These are phyloP conservation scores for Xylariaceae sp. DNA, from an alignment of 2,329 filamentous ascomycete species.

Conservation along the genomic window DNA sequence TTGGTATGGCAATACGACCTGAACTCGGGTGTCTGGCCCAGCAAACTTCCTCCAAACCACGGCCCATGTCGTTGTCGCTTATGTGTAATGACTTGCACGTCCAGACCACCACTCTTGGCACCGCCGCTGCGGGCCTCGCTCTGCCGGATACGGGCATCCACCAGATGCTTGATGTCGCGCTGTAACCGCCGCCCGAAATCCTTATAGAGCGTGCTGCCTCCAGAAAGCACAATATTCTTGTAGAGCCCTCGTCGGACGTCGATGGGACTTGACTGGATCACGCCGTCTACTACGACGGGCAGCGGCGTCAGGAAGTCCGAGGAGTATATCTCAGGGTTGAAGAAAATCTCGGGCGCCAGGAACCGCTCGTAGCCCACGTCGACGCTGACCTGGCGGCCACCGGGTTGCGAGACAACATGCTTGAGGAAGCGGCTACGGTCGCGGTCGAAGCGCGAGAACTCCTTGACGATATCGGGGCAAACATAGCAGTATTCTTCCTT, in stretches of 20 bases:
- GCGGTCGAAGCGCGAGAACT: slow-evolving; percentile 89
- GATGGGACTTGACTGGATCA: slow-evolving; percentile 96
- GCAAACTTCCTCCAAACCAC: slow-evolving; percentile 95
- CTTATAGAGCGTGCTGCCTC: slow-evolving; percentile 96
- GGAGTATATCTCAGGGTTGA: slow-evolving; percentile 99
- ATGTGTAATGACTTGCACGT: slow-evolving; percentile 96
- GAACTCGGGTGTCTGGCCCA: slow-evolving; percentile 97
- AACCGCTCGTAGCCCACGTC: slow-evolving; percentile 98
- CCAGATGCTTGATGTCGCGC: slow-evolving; percentile 92
- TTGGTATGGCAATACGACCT: slow-evolving; percentile 98
- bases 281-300: slow-evolving; percentile 88
- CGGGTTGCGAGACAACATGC: slow-evolving; percentile 80
- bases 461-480: slow-evolving; percentile 97
- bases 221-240: slow-evolving; percentile 99
- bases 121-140: slow-evolving; percentile 90
- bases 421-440: slow-evolving; percentile 89
- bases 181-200: slow-evolving; percentile 95
- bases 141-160: slow-evolving; percentile 86
- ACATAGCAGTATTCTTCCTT: slow-evolving; percentile 99
- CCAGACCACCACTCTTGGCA: slow-evolving; percentile 86
- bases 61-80: slow-evolving; percentile 96
- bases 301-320: slow-evolving; percentile 97
- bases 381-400: slow-evolving; percentile 77
- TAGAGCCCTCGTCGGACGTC: slow-evolving; percentile 95
- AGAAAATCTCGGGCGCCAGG: slow-evolving; percentile 97